Evolutionary conservation across 345 rosid species (phyloP).

Genomic region (Syzygium oleosum): DNA sequence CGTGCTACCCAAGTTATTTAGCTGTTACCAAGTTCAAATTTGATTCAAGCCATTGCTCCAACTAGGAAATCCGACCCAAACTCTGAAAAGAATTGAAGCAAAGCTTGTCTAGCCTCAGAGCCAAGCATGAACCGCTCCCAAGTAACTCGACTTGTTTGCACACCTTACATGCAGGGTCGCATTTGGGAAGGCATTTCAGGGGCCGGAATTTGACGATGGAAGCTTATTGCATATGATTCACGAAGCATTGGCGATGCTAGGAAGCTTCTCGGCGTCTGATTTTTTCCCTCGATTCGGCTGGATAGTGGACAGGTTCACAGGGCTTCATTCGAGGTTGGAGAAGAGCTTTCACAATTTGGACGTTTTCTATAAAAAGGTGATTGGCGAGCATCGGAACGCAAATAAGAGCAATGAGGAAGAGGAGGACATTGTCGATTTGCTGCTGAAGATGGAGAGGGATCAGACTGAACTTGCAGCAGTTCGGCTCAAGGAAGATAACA

Average conservation of each 20-base stretch:
- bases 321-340: conserved; percentile 7
- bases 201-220: background rate
- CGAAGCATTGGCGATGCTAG: conserved; percentile 1
- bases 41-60: background rate
- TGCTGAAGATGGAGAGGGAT: conserved; percentile 2
- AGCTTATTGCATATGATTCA: background rate
- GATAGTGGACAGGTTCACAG: conserved; percentile 14
- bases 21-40: background rate
- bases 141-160: background rate
- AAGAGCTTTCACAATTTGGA: conserved; percentile 5
- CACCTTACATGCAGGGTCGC: conserved; percentile 4
- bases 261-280: conserved; percentile 9
- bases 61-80: no score
- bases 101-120: background rate
- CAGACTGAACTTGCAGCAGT: background rate
- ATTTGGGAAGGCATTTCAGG: conserved; percentile 18
- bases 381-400: conserved; percentile 1
- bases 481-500: background rate
- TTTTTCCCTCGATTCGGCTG: conserved; percentile 9
- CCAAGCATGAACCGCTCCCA: background rate
- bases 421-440: conserved; percentile 13
- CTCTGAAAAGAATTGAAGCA: background rate
- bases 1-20: background rate
- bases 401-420: background rate
- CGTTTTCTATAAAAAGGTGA: background rate